A percentile compares a stretch with the other conserved stretches of the same genome.
These are phyloP conservation scores for Fusarium newnesense DNA, from an alignment of 2,329 filamentous ascomycete species.

Conservation along the genomic window DNA sequence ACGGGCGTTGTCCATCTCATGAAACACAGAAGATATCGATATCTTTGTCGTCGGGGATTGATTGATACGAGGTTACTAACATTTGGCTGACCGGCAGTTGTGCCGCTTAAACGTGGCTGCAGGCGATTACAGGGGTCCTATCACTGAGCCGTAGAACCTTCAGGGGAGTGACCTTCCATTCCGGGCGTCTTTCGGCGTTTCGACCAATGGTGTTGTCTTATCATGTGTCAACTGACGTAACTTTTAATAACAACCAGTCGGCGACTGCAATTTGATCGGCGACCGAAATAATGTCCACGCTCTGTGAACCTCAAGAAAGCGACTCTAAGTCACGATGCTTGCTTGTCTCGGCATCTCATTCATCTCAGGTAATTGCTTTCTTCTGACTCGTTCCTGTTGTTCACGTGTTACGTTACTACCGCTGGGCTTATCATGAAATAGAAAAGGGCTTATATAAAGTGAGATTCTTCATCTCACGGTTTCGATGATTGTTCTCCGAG, in stretches of 20 bases:
- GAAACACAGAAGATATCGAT: background rate
- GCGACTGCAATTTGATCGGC: constrained; percentile 28
- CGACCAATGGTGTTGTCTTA: background rate
- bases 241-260: constrained; percentile 29
- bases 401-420: constrained; percentile 34
- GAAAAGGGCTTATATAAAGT: constrained; percentile 8
- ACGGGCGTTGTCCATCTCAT: background rate
- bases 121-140: constrained; percentile 21
- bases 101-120: constrained; percentile 6
- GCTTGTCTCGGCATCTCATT: constrained; percentile 34
- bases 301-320: background rate
- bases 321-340: constrained; percentile 30
- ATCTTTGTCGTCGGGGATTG: constrained; percentile 7
- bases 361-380: background rate
- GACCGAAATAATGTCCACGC: constrained; percentile 1
- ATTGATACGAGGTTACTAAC: constrained; percentile 15
- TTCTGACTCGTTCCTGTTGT: constrained; percentile 1
- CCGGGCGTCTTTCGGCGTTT: constrained; percentile 6
- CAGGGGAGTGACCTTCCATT: constrained; percentile 20
- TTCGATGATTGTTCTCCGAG: constrained; percentile 7
- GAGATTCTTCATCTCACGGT: constrained; percentile 11
- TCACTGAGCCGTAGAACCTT: background rate
- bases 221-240: constrained; percentile 27
- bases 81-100: constrained; percentile 5
- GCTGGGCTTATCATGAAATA: constrained; percentile 16